Evolutionary conservation across 768 basidiomycete species (phyloP).

Genomic region (Coprinellus aureogranulatus): DNA sequence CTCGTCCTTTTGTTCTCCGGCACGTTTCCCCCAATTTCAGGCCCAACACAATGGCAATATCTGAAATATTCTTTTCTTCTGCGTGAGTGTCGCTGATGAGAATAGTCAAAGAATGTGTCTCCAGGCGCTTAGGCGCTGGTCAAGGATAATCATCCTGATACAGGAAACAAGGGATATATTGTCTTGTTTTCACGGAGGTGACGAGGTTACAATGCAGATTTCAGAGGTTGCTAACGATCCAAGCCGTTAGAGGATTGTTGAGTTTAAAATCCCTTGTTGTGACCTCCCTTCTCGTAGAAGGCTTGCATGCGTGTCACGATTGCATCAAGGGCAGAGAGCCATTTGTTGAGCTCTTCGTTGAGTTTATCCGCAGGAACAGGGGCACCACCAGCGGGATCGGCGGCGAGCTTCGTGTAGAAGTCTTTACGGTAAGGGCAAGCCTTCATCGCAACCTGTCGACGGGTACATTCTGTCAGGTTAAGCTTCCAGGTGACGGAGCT

Average conservation of each 20-base stretch:
- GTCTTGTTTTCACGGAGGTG: too few relatives aligned
- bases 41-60: too few relatives aligned
- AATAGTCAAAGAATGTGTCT: too few relatives aligned
- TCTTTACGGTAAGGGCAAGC: slow-evolving; percentile 64
- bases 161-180: too few relatives aligned
- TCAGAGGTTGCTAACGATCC: too few relatives aligned
- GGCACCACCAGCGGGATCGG: slow-evolving; percentile 53
- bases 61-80: too few relatives aligned
- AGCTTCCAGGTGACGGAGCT: slow-evolving; percentile 21
- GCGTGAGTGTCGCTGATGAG: too few relatives aligned
- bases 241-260: background rate
- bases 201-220: too few relatives aligned
- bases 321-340: slow-evolving; percentile 60
- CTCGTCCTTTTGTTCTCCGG: too few relatives aligned
- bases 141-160: too few relatives aligned
- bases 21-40: too few relatives aligned
- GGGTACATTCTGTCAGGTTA: background rate
- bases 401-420: slow-evolving; percentile 67
- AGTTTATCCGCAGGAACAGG: slow-evolving; percentile 48
- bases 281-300: slow-evolving; percentile 60
- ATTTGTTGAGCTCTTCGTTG: slow-evolving; percentile 55
- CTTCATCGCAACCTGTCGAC: slow-evolving; percentile 55
- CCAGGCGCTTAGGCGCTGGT: too few relatives aligned
- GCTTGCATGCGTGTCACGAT: slow-evolving; percentile 54
- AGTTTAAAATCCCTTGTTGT: slow-evolving; percentile 49